phyloP scores from a whole-genome alignment of 2,329 filamentous ascomycete genomes.

The Paramyrothecium sp. region DNA sequence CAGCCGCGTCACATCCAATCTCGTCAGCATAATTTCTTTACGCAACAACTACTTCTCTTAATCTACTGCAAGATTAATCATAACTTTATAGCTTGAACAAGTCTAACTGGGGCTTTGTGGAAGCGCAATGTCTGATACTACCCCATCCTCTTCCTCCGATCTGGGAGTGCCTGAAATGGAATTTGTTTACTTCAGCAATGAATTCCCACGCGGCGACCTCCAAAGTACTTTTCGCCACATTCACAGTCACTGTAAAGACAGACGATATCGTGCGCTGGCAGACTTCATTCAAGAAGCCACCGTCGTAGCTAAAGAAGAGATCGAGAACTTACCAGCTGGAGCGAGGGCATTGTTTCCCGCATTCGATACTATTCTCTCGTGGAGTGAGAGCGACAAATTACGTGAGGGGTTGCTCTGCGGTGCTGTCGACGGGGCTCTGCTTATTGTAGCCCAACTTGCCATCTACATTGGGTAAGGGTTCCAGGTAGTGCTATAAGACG shows the following conservation, averaged over 20 bases:
- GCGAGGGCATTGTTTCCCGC: constrained; percentile 28
- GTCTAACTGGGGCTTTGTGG: neutral
- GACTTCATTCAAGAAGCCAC: constrained; percentile 4
- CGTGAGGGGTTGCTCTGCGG: constrained; percentile 38
- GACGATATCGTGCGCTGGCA: constrained; percentile 1
- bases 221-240: neutral
- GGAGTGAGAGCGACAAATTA: constrained; percentile 29
- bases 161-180: neutral
- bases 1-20: neutral
- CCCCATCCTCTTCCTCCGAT: neutral
- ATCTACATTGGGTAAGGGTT: constrained; percentile 42
- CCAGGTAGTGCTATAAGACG: constrained; percentile 3
- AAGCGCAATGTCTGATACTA: neutral
- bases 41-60: neutral
- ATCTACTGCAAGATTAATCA: neutral
- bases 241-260: neutral
- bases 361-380: constrained; percentile 34
- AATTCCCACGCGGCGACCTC: constrained; percentile 4
- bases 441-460: constrained; percentile 37
- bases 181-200: constrained; percentile 7
- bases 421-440: constrained; percentile 42
- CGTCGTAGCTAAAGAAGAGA: neutral
- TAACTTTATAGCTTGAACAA: neutral
- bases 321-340: neutral
- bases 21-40: neutral